Evolutionary conservation across 2,329 filamentous ascomycete species (phyloP), one percentile per base, ranked within the genome.

Genomic region (Ophiostoma perfectum): DNA sequence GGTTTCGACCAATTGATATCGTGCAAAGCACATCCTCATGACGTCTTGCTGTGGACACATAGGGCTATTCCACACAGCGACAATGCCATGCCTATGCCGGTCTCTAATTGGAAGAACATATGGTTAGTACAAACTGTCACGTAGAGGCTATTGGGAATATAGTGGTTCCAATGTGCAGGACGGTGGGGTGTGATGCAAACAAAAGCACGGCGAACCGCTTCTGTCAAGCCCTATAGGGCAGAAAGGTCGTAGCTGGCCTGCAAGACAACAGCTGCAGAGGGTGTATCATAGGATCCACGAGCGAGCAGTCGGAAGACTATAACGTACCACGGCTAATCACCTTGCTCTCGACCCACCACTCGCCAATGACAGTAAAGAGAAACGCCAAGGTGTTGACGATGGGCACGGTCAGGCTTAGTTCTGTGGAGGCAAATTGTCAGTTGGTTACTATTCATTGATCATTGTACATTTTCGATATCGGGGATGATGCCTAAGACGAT

Each of bases 331-430:
- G 85, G 73, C 88, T 91, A 71, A 98, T 96, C 1, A 93, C 90
- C 77, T 97, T 98, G 70, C 88, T 88, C 74, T 97, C 94, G 0
- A 94, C 92, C 82, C 90, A 96, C 93, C 93, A 98, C 74, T 98
- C 94, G 0, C 93, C 94, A 12, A 97, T 75, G 1, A 97, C 93
- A 0, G 94, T 98, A 75, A 97, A 98, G n/a, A 98, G 79, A 74
- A 98, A 98, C 0, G 94, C 94, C 75, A 96, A 80, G 0, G 93
- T 96, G 75, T 98, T 98, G 1, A 94, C 93, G 71, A 98, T 95
- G 1, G 94, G 94, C 0, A 98, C 93, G 2, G 93, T 97, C 71
- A 98, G 81, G 75, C 93, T 97, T 73, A 98, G 77, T 78, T 98
- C 94, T 95, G 73, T 62, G 38, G 36, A 65, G 49, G 52, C 14